phyloP scores from a whole-genome alignment of 1,284 basidiomycete species.

The Neolentinus lepideus region DNA sequence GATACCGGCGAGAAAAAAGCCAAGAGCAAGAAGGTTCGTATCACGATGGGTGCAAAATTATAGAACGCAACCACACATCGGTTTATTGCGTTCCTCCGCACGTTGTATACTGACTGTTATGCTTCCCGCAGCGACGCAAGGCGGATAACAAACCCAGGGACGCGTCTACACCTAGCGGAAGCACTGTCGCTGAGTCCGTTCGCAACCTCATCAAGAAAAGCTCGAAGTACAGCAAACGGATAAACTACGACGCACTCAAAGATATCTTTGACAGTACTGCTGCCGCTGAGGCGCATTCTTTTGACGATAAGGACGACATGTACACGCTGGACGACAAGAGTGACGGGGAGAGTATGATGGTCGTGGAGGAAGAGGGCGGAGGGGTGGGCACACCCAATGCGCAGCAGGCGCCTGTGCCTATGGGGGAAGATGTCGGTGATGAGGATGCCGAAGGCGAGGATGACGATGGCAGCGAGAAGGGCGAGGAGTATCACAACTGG shows the following conservation, averaged over 20 bases:
- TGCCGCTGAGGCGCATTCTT: constrained; percentile 28
- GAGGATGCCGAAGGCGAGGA: constrained; percentile 20
- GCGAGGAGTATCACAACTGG: constrained; percentile 29
- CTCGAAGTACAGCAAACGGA: constrained; percentile 79
- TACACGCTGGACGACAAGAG: constrained; percentile 46
- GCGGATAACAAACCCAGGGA: constrained; percentile 64
- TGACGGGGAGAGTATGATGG: constrained; percentile 39
- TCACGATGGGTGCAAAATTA: constrained; percentile 23
- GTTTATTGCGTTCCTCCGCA: constrained; percentile 1
- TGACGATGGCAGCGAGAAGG: constrained; percentile 27
- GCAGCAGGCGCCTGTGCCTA: constrained; percentile 3
- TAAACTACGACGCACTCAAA: constrained; percentile 84
- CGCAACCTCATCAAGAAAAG: constrained; percentile 77
- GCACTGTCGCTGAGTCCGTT: constrained; percentile 75
- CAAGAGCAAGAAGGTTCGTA: constrained; percentile 72
- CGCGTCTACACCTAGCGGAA: constrained; percentile 62
- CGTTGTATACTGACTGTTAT: constrained; percentile 5
- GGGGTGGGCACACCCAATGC: constrained; percentile 11
- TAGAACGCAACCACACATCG: no score
- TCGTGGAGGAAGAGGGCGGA: constrained; percentile 38
- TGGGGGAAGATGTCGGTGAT: constrained; percentile 15
- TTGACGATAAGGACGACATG: constrained; percentile 17
- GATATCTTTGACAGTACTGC: constrained; percentile 58
- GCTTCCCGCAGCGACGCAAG: constrained; percentile 51
- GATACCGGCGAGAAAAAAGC: constrained; percentile 31